Base-by-base conservation (phyloP, 1,284 basidiomycete species). In the Coriolopsis trogii region DNA sequence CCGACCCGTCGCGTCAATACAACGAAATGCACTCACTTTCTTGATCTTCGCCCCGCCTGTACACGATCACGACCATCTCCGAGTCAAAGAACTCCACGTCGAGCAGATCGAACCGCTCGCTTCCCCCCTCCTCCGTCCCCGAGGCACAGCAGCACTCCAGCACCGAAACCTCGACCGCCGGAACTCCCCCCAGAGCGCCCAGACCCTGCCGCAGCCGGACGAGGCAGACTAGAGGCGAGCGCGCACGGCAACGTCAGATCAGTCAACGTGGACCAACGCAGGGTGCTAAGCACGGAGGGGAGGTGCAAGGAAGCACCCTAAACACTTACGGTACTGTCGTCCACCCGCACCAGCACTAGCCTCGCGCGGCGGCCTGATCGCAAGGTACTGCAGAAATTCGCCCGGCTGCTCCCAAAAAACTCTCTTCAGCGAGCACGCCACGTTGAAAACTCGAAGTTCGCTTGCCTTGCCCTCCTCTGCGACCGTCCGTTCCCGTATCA, bases 41-140 rank as follows among this genome's bases (percentile, higher is more conserved):
- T 30, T 52, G 42, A 39, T 51, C 45, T 41, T 50, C n/a, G n/a
- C n/a, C 38, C 44, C 47, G 38, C 33, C 67, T 59, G 70, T 81
- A 84, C 53, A 88, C 76, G 59, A 89, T 72, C 59, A 88, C 75
- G 49, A 89, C 64, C 62, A 67, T 73, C 66, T 85, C 78, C 62
- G 89, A 84, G 72, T 91, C 88, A 66, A 91, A 89, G 70, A 91
- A 91, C 51, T 87, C 85, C 47, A 74, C 76, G 62, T 85, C 84
- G 61, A 89, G 66, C 42, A 89, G 62, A 53, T 84, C 75, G 60
- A 85, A 54, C 41, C 59, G 55, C 38, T 56, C 60, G 47, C 41
- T 60, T 51, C 56, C 57, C 34, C 47, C 51, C 43, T 45, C 45
- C n/a, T n/a, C n/a, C n/a, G n/a, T n/a, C n/a, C n/a, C n/a, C 43